These are phyloP conservation scores for Saksenaea oblongispora DNA, from an alignment of 371 early-diverging fungal species.

Conservation along the genomic window DNA sequence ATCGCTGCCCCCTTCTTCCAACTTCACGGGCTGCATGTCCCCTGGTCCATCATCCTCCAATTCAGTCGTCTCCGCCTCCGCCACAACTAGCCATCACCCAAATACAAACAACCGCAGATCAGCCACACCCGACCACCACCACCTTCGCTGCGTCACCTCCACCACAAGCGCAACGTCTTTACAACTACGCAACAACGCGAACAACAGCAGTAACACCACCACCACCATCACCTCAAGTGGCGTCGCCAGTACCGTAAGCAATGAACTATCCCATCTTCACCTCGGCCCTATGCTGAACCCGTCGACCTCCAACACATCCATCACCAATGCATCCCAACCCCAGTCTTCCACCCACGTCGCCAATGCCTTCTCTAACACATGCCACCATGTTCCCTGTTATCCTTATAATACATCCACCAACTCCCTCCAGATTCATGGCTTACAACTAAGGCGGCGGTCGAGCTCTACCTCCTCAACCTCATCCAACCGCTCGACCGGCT, in stretches of 20 bases:
- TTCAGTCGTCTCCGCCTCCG: conserved; percentile 19
- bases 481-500: conserved; percentile 17
- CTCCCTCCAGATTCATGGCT: conserved; percentile 26
- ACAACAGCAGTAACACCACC: conserved; percentile 8
- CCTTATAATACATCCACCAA: conserved; percentile 12
- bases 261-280: conserved; percentile 20
- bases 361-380: conserved; percentile 1
- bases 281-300: conserved; percentile 4
- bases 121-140: conserved; percentile 37
- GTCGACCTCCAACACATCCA: conserved; percentile 6
- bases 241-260: conserved; percentile 11
- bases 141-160: conserved; percentile 19
- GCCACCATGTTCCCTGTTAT: conserved; percentile 15
- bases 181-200: conserved; percentile 7
- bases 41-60: conserved; percentile 16
- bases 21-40: conserved; percentile 13
- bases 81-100: conserved; percentile 1
- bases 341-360: conserved; percentile 9
- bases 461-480: conserved; percentile 38
- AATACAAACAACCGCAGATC: conserved; percentile 24
- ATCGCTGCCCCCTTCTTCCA: conserved; percentile 12
- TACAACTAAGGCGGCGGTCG: conserved; percentile 35
- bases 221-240: not conserved
- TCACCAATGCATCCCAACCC: conserved; percentile 9
- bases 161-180: conserved; percentile 11